A percentile compares a stretch with the other conserved stretches of the same genome.
These are phyloP conservation scores for peach (Prunus persica) DNA, from an alignment of 306 rosid species.

Conservation along the genomic window DNA sequence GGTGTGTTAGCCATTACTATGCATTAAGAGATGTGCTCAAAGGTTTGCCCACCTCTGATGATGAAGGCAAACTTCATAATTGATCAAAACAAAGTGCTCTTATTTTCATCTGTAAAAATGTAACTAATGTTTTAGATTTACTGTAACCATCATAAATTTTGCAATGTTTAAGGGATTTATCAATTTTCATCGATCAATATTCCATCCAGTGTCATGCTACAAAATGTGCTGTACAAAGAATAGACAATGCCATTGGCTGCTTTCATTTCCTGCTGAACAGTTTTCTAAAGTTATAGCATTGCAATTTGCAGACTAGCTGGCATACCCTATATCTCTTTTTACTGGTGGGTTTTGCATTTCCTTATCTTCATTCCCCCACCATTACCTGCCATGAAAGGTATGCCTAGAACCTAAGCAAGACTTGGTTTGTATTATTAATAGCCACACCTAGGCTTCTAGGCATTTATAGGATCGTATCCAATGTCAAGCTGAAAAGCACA, in stretches of 20 bases:
- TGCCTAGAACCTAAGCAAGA: slow-evolving; percentile 6
- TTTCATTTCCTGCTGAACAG: not conserved
- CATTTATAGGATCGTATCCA: not conserved
- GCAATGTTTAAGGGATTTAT: not conserved
- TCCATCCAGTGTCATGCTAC: not conserved
- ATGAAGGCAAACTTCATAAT: slow-evolving; percentile 52
- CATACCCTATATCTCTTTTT: not conserved
- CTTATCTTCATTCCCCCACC: slow-evolving; percentile 11
- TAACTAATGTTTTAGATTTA: not conserved
- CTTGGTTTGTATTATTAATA: not conserved
- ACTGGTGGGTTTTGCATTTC: not conserved
- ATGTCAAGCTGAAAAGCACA: slow-evolving; percentile 4
- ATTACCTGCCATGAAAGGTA: slow-evolving; percentile 3
- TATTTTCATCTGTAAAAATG: not conserved
- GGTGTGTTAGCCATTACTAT: slow-evolving; percentile 73
- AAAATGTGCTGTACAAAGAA: not conserved
- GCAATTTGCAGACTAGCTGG: not conserved
- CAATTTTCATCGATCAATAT: not conserved
- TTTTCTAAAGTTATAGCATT: not conserved
- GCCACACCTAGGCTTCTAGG: not conserved
- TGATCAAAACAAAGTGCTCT: slow-evolving; percentile 6
- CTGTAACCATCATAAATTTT: not conserved
- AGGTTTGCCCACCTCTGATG: slow-evolving; percentile 51
- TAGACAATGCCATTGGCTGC: not conserved
- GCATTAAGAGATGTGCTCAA: slow-evolving; percentile 93